These are phyloP conservation scores for Apiospora sp. DNA, from an alignment of 2,329 filamentous ascomycete species.

Conservation along the genomic window DNA sequence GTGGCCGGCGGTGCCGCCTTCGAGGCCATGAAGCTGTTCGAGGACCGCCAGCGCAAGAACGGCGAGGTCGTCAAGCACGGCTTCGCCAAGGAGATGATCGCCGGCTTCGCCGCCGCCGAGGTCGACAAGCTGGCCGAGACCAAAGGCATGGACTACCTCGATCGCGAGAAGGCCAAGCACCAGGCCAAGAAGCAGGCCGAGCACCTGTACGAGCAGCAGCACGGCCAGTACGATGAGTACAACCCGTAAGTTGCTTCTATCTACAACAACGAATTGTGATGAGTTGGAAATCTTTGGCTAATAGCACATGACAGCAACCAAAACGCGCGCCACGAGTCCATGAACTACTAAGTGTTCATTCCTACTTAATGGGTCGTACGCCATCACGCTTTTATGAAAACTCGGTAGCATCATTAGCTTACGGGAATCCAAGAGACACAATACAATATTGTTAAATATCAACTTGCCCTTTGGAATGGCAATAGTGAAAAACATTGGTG, in stretches of 20 bases:
- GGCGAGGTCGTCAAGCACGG: slow-evolving; percentile 72
- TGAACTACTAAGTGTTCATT: neutral
- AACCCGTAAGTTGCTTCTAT: slow-evolving; percentile 59
- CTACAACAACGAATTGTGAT: neutral
- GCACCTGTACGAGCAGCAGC: slow-evolving; percentile 69
- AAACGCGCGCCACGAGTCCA: neutral
- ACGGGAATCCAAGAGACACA: neutral
- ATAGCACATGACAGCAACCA: neutral
- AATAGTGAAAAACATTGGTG: neutral
- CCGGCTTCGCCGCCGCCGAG: slow-evolving; percentile 75
- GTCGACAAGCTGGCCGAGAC: slow-evolving; percentile 79
- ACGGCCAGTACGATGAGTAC: slow-evolving; percentile 60
- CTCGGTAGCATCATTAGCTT: no score
- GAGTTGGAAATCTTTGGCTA: neutral
- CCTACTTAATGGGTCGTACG: neutral
- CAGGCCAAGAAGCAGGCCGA: slow-evolving; percentile 66
- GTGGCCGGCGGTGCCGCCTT: slow-evolving; percentile 80
- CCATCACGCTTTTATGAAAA: neutral
- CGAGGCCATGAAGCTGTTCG: slow-evolving; percentile 80
- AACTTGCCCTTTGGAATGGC: neutral
- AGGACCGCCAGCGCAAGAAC: slow-evolving; percentile 75
- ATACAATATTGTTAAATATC: slow-evolving; percentile 11
- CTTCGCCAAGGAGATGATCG: slow-evolving; percentile 81
- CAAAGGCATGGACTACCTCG: slow-evolving; percentile 68
- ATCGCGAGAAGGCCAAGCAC: slow-evolving; percentile 65